These are phyloP conservation scores for Stephania japonica DNA, from an alignment of 164 flowering plant genomes.

Conservation along the genomic window DNA sequence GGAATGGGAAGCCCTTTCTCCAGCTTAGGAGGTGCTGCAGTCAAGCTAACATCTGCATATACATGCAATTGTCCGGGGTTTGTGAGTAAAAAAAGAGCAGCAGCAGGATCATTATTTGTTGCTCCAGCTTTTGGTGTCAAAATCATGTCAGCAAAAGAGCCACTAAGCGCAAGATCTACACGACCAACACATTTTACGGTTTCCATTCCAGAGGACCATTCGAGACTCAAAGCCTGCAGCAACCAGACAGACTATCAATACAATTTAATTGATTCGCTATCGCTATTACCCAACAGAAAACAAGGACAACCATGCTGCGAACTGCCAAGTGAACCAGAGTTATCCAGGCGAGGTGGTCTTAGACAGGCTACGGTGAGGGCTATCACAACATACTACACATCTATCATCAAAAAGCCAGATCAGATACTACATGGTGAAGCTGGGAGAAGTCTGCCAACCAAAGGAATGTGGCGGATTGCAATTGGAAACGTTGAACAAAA, in stretches of 20 bases:
- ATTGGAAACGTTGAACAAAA: no score
- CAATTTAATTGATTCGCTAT: background rate
- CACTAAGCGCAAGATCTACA: conserved; percentile 57
- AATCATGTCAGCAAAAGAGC: conserved; percentile 86
- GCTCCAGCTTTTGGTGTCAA: conserved; percentile 47
- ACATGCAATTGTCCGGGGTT: conserved; percentile 73
- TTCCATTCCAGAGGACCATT: conserved; percentile 75
- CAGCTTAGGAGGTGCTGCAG: conserved; percentile 30
- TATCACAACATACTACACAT: no score
- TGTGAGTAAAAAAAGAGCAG: conserved; percentile 62
- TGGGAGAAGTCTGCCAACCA: no score
- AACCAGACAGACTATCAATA: background rate
- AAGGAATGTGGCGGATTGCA: no score
- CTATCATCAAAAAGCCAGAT: no score
- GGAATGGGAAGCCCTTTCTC: conserved; percentile 33
- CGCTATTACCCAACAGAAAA: background rate
- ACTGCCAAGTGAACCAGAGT: no score
- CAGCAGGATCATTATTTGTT: conserved; percentile 26
- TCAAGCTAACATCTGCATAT: conserved; percentile 43
- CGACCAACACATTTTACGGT: conserved; percentile 56
- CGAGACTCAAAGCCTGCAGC: conserved; percentile 66
- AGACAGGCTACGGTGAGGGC: no score
- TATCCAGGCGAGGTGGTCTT: no score
- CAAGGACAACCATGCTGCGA: background rate
- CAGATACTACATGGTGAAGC: no score